Base-by-base conservation (phyloP, 352 stramenopile genomes). In the Globisporangium alternatum region DNA sequence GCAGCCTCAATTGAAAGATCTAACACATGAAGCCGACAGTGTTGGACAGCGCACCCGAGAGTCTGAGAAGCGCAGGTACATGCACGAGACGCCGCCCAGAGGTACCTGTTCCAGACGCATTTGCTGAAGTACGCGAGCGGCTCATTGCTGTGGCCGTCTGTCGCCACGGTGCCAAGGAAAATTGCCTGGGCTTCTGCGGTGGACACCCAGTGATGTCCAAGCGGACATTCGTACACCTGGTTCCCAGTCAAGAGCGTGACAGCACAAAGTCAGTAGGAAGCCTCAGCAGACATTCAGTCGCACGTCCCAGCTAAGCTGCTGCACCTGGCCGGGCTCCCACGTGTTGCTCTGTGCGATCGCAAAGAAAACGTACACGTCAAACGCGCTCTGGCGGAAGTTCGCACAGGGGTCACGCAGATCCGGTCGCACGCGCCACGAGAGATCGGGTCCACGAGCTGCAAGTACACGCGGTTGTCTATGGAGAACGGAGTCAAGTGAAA, bases 51-150 rank as follows among this genome's bases (percentile, higher is more conserved):
- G 57, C 37, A 86, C 71, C 60, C 58, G 60, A 17, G 89, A 97
- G 69, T 98, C 91, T 3, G 86, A 77, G 52, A 97, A 95, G 33
- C 89, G 81, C 69, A 98, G 96, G 53, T 90, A 80, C 35, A 68
- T 69, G 31, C 91, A 74, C 19, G n/a, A 51, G 33, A 68, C 63
- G 37, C 82, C 78, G 51, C 87, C 82, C 84, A 97, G 15, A 68
- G 59, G 60, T 86, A 96, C 15, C 77, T 89, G 3, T 71, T 45
- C 91, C 91, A 98, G 22, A 88, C 91, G 64, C 91, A 98, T 62
- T 96, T 72, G 30, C 79, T 72, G 56, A 81, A 95, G 72, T 97
- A 98, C 47, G 81, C 86, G 25, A 80, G 65, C 37, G 71, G 71
- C 47, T 87, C 77, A 13, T 43, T 63, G 1, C 21, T 56, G 35